Evolutionary conservation across 2,329 filamentous ascomycete species (phyloP), one percentile per base, ranked within the genome.

Genomic region (Talaromyces sp.): DNA sequence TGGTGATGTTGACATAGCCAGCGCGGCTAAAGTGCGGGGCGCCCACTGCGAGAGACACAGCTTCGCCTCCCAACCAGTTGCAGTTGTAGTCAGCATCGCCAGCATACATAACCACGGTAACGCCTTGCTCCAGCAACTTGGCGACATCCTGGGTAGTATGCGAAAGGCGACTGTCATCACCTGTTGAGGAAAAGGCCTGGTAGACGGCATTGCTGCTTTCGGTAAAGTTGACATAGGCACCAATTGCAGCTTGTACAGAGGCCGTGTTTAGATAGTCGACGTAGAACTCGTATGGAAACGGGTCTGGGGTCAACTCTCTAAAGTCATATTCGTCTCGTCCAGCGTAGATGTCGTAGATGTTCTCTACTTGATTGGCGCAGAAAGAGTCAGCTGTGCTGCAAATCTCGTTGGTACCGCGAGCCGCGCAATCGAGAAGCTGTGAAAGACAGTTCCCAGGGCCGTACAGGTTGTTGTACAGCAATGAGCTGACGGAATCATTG

Each of bases 371-470:
- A 11, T 74, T 71, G 6, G 70, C 69, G 64, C 82, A 85, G 66
- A 79, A 86, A 61, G 72, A 73, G 69, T 87, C 84, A 2, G 86
- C 84, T 2, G 73, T 69, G 1, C 71, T 68, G 73, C 85, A 88
- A 54, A 85, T 71, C 5, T 75, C 71, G 66, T 86, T 77, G 55
- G 77, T 72, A 0, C 82, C 82, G 4, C 77, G 78, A 1, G 76
- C 75, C 63, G 81, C 80, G 77, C 85, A 88, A 63, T 82, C 75
- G 13, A 78, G 73, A n/a, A 83, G 80, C 60, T 79, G 78, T 67
- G 87, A 84, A 28, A 83, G 71, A 70, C 86, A 88, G 70, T 87
- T 87, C 33, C 85, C 85, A 2, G 76, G 68, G 1, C 85, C 85
- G 68, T 86, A 88, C 33, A 87, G 69, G 65, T 82, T 82, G 73